Evolutionary conservation across 2,329 filamentous ascomycete genomes (phyloP).

Genomic region (Lasiodiplodia sp.): DNA sequence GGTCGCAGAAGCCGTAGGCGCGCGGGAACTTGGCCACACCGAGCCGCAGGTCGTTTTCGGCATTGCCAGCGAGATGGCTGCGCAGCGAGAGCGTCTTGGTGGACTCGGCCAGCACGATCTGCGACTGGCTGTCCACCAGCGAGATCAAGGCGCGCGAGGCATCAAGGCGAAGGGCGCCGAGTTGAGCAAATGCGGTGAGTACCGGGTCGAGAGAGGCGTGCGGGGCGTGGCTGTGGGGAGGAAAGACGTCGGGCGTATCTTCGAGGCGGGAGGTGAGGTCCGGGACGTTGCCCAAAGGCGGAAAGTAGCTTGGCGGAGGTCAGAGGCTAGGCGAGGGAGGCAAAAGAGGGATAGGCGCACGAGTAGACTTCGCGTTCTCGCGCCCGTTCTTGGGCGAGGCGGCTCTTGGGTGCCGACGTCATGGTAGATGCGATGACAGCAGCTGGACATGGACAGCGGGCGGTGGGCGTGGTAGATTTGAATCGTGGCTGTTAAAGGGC

Average conservation of each 20-base stretch:
- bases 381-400: neutral
- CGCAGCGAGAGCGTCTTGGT: constrained; percentile 41
- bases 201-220: constrained; percentile 40
- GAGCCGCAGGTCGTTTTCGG: constrained; percentile 38
- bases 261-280: neutral
- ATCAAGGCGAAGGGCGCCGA: constrained; percentile 48
- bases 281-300: neutral
- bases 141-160: constrained; percentile 45
- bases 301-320: neutral
- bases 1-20: constrained; percentile 41
- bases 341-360: neutral
- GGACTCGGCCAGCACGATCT: constrained; percentile 47
- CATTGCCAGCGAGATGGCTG: constrained; percentile 38
- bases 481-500: too few relatives aligned
- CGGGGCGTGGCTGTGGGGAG: constrained; percentile 36
- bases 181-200: constrained; percentile 46
- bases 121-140: constrained; percentile 47
- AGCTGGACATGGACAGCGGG: too few relatives aligned
- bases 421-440: neutral
- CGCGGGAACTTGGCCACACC: constrained; percentile 44
- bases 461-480: too few relatives aligned
- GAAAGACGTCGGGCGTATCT: constrained; percentile 17
- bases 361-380: constrained; percentile 7
- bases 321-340: neutral
- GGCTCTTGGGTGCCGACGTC: neutral